A percentile compares a stretch with the other conserved stretches of the same genome.
phyloP scores from a whole-genome alignment of 257 asterid species.

The Gentiana straminea region DNA sequence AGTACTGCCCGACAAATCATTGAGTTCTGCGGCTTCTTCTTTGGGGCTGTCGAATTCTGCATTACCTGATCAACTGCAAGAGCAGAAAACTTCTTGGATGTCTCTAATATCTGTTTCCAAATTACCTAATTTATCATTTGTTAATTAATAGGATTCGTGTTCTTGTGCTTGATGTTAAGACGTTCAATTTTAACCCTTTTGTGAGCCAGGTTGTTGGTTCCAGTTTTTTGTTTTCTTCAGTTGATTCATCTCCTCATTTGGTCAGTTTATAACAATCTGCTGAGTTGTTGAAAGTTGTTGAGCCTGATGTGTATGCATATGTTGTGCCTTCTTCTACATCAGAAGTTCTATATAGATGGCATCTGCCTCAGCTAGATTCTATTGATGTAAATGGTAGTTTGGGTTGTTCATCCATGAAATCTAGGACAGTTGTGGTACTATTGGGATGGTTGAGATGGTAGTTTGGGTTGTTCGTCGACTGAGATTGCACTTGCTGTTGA shows the following conservation, averaged over 20 bases:
- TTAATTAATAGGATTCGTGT: slow-evolving; percentile 23
- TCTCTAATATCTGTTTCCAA: slow-evolving; percentile 53
- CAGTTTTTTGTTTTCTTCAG: slow-evolving; percentile 18
- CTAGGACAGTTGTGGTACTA: slow-evolving; percentile 82
- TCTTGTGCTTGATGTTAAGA: slow-evolving; percentile 41
- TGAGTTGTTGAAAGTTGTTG: slow-evolving; percentile 44
- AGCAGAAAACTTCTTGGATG: slow-evolving; percentile 48
- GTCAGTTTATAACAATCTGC: slow-evolving; percentile 41
- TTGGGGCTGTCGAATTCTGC: slow-evolving; percentile 34
- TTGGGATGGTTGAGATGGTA: slow-evolving; percentile 76
- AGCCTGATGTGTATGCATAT: slow-evolving; percentile 31
- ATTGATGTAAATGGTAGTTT: slow-evolving; percentile 27
- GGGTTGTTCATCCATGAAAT: slow-evolving; percentile 32
- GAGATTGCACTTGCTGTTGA: too few species aligned
- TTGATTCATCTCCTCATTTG: slow-evolving; percentile 33
- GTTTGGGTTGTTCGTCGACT: too few species aligned
- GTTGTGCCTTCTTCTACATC: slow-evolving; percentile 25
- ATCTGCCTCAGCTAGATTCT: slow-evolving; percentile 62
- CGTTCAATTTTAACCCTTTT: slow-evolving; percentile 19
- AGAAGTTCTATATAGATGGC: slow-evolving; percentile 69
- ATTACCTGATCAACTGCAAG: slow-evolving; percentile 18
- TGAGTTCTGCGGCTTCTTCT: slow-evolving; percentile 13
- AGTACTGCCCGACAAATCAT: slow-evolving; percentile 30
- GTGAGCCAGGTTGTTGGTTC: slow-evolving; percentile 12
- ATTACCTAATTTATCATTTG: slow-evolving; percentile 42